Percentiles rank a stretch among this genome's conserved stretches.
Conservation (phyloP, 176 grass and related monocot genomes). For the Carex scoparia region DNA sequence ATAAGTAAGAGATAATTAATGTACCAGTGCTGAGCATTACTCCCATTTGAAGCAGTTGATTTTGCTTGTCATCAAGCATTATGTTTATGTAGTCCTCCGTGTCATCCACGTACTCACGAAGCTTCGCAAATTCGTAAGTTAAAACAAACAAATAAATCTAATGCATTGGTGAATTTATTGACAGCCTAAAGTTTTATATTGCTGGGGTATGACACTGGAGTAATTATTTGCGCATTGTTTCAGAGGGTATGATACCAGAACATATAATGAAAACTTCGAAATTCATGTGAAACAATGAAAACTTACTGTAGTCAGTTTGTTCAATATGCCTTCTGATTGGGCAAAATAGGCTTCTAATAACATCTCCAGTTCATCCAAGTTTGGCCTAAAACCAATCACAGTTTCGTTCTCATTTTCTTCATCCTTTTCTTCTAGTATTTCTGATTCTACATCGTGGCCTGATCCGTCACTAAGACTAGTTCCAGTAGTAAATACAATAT, state of each 20-base stretch:
- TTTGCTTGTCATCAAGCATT: conserved; percentile 20
- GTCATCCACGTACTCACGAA: conserved; percentile 16
- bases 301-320: conserved; percentile 47
- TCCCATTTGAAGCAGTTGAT: conserved; percentile 15
- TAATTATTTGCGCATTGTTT: neutral
- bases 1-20: neutral
- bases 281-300: neutral
- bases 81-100: conserved; percentile 22
- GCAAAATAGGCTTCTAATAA: conserved; percentile 71
- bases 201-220: too few relatives aligned
- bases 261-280: neutral
- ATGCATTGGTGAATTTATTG: neutral
- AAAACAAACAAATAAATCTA: neutral
- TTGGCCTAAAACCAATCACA: conserved; percentile 25
- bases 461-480: neutral
- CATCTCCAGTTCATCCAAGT: conserved; percentile 63
- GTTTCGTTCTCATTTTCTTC: conserved; percentile 11
- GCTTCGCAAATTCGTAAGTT: neutral
- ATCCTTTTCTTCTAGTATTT: neutral
- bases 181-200: neutral
- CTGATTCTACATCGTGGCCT: neutral
- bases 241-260: neutral
- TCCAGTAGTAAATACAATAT: neutral
- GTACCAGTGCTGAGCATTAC: conserved; percentile 12
- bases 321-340: conserved; percentile 58